Evolutionary conservation across 768 basidiomycete genomes (phyloP).

Genomic region (Coprinopsis sp.): DNA sequence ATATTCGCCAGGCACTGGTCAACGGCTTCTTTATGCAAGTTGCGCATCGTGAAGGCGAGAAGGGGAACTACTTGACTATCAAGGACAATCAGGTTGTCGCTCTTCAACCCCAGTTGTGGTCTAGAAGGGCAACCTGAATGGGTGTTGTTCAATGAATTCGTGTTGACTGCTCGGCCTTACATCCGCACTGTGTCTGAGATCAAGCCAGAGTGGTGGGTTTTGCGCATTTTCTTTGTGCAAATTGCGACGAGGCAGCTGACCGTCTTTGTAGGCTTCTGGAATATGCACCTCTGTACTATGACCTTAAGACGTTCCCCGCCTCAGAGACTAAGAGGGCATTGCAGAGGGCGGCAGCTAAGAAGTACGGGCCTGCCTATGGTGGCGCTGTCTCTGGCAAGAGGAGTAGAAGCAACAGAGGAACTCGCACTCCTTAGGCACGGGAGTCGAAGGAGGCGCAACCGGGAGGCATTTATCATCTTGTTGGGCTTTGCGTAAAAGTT

Average conservation of each 20-base stretch:
- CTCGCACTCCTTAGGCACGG: conserved; percentile 16
- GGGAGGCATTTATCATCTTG: too few relatives aligned
- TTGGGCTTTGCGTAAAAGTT: too few relatives aligned
- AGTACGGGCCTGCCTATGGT: conserved; percentile 32
- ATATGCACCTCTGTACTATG: conserved; percentile 57
- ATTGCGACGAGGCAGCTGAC: not conserved
- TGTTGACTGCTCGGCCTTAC: conserved; percentile 81
- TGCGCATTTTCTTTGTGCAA: not conserved
- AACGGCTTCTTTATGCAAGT: conserved; percentile 99
- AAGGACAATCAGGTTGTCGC: conserved; percentile 90
- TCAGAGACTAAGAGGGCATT: conserved; percentile 70
- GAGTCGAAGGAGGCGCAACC: conserved; percentile 31
- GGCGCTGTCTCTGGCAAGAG: conserved; percentile 14
- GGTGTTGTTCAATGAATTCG: conserved; percentile 84
- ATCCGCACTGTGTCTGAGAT: conserved; percentile 91
- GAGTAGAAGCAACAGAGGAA: conserved; percentile 13
- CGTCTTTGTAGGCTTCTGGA: conserved; percentile 34
- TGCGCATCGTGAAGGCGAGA: conserved; percentile 92
- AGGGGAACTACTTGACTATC: conserved; percentile 81
- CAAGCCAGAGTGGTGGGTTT: conserved; percentile 71
- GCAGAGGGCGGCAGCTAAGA: conserved; percentile 51
- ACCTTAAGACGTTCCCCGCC: conserved; percentile 56
- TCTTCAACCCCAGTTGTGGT: conserved; percentile 80
- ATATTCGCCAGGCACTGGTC: conserved; percentile 79
- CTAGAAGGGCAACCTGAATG: conserved; percentile 82